Evolutionary conservation across 768 basidiomycete genomes (phyloP).

Genomic region (Podaxis mareebaensis): DNA sequence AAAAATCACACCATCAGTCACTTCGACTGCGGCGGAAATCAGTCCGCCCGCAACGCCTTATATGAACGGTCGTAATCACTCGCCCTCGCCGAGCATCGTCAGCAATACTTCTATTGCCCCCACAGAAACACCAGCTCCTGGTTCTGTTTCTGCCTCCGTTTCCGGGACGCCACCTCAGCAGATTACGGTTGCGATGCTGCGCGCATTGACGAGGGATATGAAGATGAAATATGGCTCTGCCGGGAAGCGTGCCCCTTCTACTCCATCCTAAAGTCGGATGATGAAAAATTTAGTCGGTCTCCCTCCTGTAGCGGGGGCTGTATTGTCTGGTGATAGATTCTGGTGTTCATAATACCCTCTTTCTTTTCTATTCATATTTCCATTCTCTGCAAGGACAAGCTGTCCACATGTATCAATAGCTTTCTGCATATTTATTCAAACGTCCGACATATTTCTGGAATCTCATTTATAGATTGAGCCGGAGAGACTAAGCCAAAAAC

Average conservation of each 20-base stretch:
- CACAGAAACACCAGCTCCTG: neutral
- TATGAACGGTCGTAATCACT: constrained; percentile 14
- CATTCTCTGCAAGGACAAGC: neutral
- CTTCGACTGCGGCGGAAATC: constrained; percentile 1
- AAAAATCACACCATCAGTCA: neutral
- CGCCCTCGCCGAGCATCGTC: constrained; percentile 15
- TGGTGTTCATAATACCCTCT: neutral
- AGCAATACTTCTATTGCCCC: constrained; percentile 13
- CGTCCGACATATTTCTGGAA: neutral
- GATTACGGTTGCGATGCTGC: constrained; percentile 68
- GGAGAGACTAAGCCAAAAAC: neutral
- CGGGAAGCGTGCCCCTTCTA: neutral
- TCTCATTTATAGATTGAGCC: neutral
- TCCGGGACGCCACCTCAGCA: constrained; percentile 39
- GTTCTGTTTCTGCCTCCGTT: constrained; percentile 40
- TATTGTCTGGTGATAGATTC: neutral
- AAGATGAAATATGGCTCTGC: constrained; percentile 43
- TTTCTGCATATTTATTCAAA: neutral
- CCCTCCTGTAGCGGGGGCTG: neutral
- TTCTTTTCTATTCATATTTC: neutral
- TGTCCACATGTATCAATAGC: neutral
- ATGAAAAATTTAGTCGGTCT: too few relatives aligned
- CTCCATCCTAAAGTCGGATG: neutral
- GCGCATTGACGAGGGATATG: constrained; percentile 55
- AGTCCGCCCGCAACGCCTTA: constrained; percentile 15